phyloP scores from a whole-genome alignment of 495 filamentous ascomycete genomes.

The Melanomma pulvis-pyrius region DNA sequence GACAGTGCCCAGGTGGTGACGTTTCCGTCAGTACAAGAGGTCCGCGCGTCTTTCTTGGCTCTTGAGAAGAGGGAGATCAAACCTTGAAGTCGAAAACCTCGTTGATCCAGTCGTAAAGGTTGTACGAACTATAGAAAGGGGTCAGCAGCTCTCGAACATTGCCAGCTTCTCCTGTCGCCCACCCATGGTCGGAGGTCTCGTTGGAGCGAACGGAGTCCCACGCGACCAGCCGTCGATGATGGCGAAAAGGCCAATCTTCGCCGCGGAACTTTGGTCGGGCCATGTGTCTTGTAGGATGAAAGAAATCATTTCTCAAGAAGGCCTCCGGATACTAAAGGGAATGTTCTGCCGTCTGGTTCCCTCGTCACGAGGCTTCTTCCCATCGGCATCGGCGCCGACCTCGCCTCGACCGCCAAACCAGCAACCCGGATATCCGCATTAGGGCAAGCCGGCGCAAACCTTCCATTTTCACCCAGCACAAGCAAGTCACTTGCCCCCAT shows the following conservation, averaged over 20 bases:
- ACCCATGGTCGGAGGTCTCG: too few relatives aligned
- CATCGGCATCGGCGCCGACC: background rate
- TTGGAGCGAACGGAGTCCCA: too few relatives aligned
- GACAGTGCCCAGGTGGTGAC: background rate
- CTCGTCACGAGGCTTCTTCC: background rate
- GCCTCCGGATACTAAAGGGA: background rate
- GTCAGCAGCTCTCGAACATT: background rate
- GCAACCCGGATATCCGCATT: background rate
- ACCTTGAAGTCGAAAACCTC: background rate
- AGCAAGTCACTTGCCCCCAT: background rate
- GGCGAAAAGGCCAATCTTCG: too few relatives aligned
- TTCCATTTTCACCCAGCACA: background rate
- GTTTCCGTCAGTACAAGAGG: too few relatives aligned
- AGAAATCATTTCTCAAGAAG: too few relatives aligned
- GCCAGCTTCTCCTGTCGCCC: too few relatives aligned
- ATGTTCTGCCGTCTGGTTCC: background rate
- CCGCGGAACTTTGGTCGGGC: too few relatives aligned
- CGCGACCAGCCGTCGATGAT: too few relatives aligned
- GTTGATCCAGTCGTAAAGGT: background rate
- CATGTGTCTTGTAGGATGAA: too few relatives aligned
- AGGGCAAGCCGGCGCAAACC: constrained; percentile 1
- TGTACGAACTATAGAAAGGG: background rate
- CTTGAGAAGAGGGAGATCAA: background rate
- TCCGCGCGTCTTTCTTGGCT: background rate
- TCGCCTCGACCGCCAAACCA: background rate